A percentile compares a stretch with the other conserved stretches of the same genome.
Conservation (phyloP, 345 rosid species). For the Arabidopsis thaliana region DNA sequence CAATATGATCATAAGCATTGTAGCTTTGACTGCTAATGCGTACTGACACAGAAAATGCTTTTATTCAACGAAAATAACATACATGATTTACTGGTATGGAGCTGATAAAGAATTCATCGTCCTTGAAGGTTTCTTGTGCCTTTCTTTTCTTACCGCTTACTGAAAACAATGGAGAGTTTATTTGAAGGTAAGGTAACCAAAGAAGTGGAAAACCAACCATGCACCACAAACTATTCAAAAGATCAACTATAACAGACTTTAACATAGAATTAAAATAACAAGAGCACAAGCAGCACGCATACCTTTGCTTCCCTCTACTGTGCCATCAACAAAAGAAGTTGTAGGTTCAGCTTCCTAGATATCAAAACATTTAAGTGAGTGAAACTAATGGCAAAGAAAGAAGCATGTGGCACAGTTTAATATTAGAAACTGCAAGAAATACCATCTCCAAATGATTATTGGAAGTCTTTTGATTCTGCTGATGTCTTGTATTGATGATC, state of each 20-base stretch:
- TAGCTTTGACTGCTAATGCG: constrained; percentile 5
- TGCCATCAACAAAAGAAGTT: constrained; percentile 46
- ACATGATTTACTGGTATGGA: constrained; percentile 88
- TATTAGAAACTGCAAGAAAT: constrained; percentile 15
- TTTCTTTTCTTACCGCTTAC: constrained; percentile 72
- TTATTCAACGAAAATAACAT: constrained; percentile 22
- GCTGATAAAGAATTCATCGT: constrained; percentile 84
- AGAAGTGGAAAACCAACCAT: constrained; percentile 12
- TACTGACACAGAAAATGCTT: neutral
- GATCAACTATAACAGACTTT: constrained; percentile 6
- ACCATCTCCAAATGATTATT: constrained; percentile 63
- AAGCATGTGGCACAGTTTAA: neutral
- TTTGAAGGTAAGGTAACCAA: constrained; percentile 25
- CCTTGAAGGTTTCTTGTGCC: constrained; percentile 74
- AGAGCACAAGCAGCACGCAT: neutral
- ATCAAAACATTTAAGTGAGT: constrained; percentile 33
- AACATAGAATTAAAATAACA: constrained; percentile 7
- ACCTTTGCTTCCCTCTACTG: constrained; percentile 58
- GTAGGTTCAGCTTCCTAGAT: constrained; percentile 62
- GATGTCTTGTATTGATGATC: constrained; percentile 70
- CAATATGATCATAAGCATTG: constrained; percentile 25
- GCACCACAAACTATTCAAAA: constrained; percentile 25
- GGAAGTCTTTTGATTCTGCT: constrained; percentile 51
- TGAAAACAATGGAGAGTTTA: constrained; percentile 38
- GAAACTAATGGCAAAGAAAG: constrained; percentile 15